phyloP scores from a whole-genome alignment of 768 basidiomycete species.

The Tylopilus subfusipes region DNA sequence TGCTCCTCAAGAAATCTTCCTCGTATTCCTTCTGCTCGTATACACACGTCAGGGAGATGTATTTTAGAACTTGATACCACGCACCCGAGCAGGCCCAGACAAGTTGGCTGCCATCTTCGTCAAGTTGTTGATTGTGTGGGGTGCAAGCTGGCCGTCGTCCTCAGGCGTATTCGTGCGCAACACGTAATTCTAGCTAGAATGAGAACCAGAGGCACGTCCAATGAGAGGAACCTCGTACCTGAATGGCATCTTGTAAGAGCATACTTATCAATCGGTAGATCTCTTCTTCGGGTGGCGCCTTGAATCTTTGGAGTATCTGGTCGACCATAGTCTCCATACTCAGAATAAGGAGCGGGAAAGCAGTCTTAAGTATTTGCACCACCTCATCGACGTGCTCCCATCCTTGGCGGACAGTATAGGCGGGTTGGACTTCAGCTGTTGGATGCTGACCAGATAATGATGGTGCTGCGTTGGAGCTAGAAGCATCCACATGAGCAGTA shows the following conservation, averaged over 20 bases:
- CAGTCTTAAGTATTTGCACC: slow-evolving; percentile 89
- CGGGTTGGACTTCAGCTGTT: slow-evolving; percentile 21
- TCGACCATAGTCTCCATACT: slow-evolving; percentile 98
- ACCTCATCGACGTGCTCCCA: slow-evolving; percentile 94
- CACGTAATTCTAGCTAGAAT: slow-evolving; percentile 55
- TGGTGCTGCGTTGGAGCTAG: slow-evolving; percentile 7
- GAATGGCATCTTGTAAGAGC: slow-evolving; percentile 81
- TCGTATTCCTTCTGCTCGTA: slow-evolving; percentile 75
- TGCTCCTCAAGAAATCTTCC: slow-evolving; percentile 80
- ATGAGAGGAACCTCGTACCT: slow-evolving; percentile 44
- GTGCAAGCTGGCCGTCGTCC: slow-evolving; percentile 63
- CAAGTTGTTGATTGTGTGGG: slow-evolving; percentile 53
- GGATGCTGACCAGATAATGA: slow-evolving; percentile 16
- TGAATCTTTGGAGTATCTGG: slow-evolving; percentile 87
- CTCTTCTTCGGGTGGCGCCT: slow-evolving; percentile 87
- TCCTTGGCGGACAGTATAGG: slow-evolving; percentile 54
- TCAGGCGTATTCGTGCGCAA: slow-evolving; percentile 60
- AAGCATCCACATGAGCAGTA: slow-evolving; percentile 16
- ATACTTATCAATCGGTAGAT: slow-evolving; percentile 88
- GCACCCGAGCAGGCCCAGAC: slow-evolving; percentile 53
- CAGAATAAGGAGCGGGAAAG: slow-evolving; percentile 90
- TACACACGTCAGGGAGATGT: background rate
- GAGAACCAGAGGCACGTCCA: background rate
- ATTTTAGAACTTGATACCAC: slow-evolving; percentile 16
- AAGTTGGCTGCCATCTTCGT: slow-evolving; percentile 60